Conservation (phyloP, 768 basidiomycete species). For the Hericium alpestre region DNA sequence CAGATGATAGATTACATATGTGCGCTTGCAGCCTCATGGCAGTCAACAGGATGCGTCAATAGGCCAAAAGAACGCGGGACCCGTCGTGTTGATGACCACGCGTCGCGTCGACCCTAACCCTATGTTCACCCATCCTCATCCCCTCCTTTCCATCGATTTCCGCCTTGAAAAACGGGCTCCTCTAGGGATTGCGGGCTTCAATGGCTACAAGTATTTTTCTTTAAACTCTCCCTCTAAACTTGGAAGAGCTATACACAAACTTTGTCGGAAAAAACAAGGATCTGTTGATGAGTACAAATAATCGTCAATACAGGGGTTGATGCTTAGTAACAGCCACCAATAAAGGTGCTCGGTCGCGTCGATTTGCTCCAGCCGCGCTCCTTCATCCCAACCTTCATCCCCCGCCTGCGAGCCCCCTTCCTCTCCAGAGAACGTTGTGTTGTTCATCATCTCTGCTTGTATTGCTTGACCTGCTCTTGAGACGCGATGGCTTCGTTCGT, state of each 20-base stretch:
- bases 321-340: conserved; percentile 9
- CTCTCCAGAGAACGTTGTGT: conserved; percentile 1
- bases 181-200: not conserved
- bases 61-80: conserved; percentile 6
- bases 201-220: not conserved
- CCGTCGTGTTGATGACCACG: conserved; percentile 2
- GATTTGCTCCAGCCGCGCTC: conserved; percentile 5
- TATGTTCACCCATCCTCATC: not conserved
- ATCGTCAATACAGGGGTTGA: not conserved
- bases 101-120: conserved; percentile 6
- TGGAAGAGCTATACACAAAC: not conserved
- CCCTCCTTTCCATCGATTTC: not conserved
- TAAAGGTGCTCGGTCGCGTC: conserved; percentile 22
- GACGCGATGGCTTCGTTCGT: conserved; percentile 29
- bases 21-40: no score
- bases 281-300: not conserved
- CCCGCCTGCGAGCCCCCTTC: not conserved
- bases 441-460: conserved; percentile 3
- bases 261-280: not conserved
- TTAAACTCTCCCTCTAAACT: not conserved
- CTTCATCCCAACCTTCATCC: conserved; percentile 19
- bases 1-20: no score
- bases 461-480: conserved; percentile 1
- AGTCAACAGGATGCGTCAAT: conserved; percentile 6
- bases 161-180: not conserved